Evolutionary conservation across 2,329 filamentous ascomycete species (phyloP), one percentile per base, ranked within the genome.

Genomic region (Elsinoe fawcettii): DNA sequence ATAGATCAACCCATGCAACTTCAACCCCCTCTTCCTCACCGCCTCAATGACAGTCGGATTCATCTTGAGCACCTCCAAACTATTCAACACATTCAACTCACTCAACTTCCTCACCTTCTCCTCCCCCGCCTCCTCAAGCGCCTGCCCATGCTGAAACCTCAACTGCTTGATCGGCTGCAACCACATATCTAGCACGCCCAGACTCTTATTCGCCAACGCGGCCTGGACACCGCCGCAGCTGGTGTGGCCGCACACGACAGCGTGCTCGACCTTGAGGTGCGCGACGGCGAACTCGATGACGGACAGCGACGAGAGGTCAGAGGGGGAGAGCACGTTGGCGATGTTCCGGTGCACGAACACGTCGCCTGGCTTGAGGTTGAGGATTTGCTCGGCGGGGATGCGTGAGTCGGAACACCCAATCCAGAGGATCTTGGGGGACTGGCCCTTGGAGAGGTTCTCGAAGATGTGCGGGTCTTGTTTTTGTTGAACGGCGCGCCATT

Each of bases 321-420:
- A 84, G 18, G 84, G 76, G 58, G 84, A 83, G 61, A 95, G 74
- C 66, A 92, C 82, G 75, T 95, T 95, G 72, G 88, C 89, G 70
- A 95, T 91, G 76, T 95, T 95, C 69, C 90, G 87, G 77, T 95
- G 89, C 55, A 90, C 86, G 70, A 95, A 95, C 63, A 95, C 84
- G 65, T 95, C 88, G 59, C 90, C 89, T 2, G 89, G 88, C 66
- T 88, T 80, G 59, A 90, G 79, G 66, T 86, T 85, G 25, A 91
- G 80, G 66, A 95, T 80, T 51, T 85, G 90, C 4, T 88, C 92
- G 72, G 93, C 90, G 1, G 90, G 89, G 63, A 88, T 85, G 62
- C 90, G 87, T 37, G 85, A 89, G 75, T 95, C 90, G 65, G 88
- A 87, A 75, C 90, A 95, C 59, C 90, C 90, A 63, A 95, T 81